Base-by-base conservation (phyloP, 805 yeast genomes). In the Cyberlindnera japonica region DNA sequence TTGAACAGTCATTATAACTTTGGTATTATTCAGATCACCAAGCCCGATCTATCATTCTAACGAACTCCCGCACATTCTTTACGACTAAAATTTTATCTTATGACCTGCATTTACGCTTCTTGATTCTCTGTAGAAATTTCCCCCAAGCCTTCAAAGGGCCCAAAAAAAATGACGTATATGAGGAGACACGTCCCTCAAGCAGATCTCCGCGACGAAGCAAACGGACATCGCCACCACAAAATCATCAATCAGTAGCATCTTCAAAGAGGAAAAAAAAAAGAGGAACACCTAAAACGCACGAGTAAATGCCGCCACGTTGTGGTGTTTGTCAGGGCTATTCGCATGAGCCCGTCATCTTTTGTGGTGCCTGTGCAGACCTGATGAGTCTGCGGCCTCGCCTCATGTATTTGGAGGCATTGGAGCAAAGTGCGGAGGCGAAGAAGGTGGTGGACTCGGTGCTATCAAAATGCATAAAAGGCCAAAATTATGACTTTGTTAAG, bases 321-420 rank as follows among this genome's bases (percentile, higher is more conserved):
- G 31, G 30, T 3, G 29, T 36, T 15, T 28, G 33, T 12, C 35
- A 30, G 19, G 23, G n/a, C 11, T 7, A 6, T 6, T 15, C 30
- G 10, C 38, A 31, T 14, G 27, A 27, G 12, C 24, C 41, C 14
- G 35, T 43, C 25, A 8, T 33, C 5, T 55, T 58, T 22, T 10
- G 49, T 2, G 16, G 36, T 2, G n/a, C n/a, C n/a, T 55, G 59
- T 34, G 38, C 45, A 17, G 42, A 44, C 15, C 42, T 33, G 8
- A 33, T 29, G 10, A 19, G 50, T 3, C 25, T 55, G 7, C 33
- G 35, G 17, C 42, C 49, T 3, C 50, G 48, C 19, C 15, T 53
- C 26, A 28, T 38, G 18, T 52, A 50, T 29, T n/a, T 52, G 11
- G 47, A 44, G 10, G 15, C 37, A 1, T 14, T 52, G 13, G 13